Base-by-base conservation (phyloP, 768 basidiomycete genomes). In the Xerocomellus amylosporus region DNA sequence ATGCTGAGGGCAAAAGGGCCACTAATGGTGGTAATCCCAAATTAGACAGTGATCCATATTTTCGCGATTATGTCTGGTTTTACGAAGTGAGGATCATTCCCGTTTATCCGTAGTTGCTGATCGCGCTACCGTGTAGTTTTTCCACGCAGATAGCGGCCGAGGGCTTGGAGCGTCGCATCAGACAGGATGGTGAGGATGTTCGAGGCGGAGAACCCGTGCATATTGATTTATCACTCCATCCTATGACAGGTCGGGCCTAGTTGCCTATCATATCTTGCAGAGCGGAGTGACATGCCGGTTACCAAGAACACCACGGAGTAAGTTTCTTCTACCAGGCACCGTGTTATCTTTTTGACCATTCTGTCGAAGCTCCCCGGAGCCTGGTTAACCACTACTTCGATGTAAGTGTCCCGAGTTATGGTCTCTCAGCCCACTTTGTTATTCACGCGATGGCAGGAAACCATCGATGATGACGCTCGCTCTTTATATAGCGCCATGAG, bases 91-190 rank as follows among this genome's bases (percentile, higher is more conserved):
- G 76, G 30, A 8, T 30, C 3, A 8, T 37, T 58, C 15, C 20
- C 20, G n/a, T 58, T 8, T 22, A 15, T 30, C 3, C 15, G 22
- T 36, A 2, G 19, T 12, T 2, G 8, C 55, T 55, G 31, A 69
- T 30, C 8, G 12, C 8, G 31, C 34, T 44, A 36, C 44, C 22
- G 30, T 28, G 6, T 59, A 94, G 89, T 98, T 88, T 77, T 98
- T 98, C 86, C 90, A 98, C 69, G 96, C 86, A 14, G 93, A 99
- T 62, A 86, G 79, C 53, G 97, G 97, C 19, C 82, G 86, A 54
- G 97, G 97, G 19, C 79, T 99, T 13, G 97, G 97, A 38, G 97
- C 96, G 3, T 97, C 94, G 6, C 97, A 99, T 73, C 97, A 99
- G 71, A 98, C 95, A 57, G 97, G 97, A 61, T 99, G 96, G 95